phyloP scores from a whole-genome alignment of 2,329 filamentous ascomycete species.

The Colletotrichum echinochloae region DNA sequence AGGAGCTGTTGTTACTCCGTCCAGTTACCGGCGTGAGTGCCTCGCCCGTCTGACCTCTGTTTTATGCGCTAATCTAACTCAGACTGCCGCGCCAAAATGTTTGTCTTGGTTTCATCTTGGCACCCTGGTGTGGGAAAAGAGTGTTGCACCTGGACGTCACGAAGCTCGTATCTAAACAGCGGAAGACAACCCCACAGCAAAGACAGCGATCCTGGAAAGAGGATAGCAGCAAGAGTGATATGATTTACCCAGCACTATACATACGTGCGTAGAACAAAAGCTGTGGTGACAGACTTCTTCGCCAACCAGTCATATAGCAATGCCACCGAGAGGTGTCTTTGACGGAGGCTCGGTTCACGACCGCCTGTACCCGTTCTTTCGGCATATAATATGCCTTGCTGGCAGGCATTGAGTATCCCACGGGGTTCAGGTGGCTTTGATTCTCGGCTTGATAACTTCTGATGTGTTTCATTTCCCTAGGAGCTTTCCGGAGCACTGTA shows the following conservation, averaged over 20 bases:
- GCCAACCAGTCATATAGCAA: conserved; percentile 12
- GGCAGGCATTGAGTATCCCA: not conserved
- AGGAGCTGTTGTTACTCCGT: not conserved
- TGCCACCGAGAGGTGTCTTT: not conserved
- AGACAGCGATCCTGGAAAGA: not conserved
- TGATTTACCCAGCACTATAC: not conserved
- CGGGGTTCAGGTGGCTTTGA: no score
- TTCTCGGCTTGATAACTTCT: no score
- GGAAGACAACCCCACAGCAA: not conserved
- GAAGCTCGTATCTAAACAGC: conserved; percentile 11
- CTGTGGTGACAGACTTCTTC: not conserved
- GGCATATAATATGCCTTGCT: not conserved
- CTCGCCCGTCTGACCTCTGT: not conserved
- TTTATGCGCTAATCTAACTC: not conserved
- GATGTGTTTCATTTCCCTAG: no score
- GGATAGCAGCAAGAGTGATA: not conserved
- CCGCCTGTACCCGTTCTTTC: not conserved
- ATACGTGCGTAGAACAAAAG: not conserved
- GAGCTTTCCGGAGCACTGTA: no score
- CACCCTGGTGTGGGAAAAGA: conserved; percentile 10
- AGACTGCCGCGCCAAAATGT: conserved; percentile 12
- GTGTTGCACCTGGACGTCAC: conserved; percentile 8
- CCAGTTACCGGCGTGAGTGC: not conserved
- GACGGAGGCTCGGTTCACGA: not conserved
- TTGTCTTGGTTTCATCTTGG: conserved; percentile 27